phyloP scores from a whole-genome alignment of 192 early-diverging fungal genomes.

The Cetraspora pellucida region DNA sequence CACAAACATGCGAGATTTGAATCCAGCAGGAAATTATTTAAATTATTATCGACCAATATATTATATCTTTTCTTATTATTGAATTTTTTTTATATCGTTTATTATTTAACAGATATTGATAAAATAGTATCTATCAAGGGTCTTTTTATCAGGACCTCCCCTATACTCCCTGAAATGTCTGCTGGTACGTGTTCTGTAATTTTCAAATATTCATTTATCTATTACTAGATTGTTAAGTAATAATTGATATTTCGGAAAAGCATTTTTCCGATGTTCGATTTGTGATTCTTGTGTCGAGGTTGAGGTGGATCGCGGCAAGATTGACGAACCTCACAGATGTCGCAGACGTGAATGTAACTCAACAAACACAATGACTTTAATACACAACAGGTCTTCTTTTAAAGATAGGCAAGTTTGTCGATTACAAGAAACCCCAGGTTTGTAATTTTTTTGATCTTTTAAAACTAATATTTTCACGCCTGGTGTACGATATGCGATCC shows the following conservation, averaged over 20 bases:
- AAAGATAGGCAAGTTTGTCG: slow-evolving; percentile 91
- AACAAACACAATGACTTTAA: slow-evolving; percentile 80
- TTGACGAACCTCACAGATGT: slow-evolving; percentile 84
- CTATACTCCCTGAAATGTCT: slow-evolving; percentile 94
- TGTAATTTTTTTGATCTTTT: not conserved
- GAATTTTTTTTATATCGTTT: slow-evolving; percentile 6
- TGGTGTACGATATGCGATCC: too few relatives aligned
- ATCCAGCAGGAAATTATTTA: slow-evolving; percentile 68
- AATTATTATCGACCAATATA: not conserved
- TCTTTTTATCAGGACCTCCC: slow-evolving; percentile 86
- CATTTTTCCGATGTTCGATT: slow-evolving; percentile 89
- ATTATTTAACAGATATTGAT: slow-evolving; percentile 77
- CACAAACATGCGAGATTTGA: slow-evolving; percentile 93
- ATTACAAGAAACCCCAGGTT: slow-evolving; percentile 94
- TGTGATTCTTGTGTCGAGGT: slow-evolving; percentile 85
- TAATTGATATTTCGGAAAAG: slow-evolving; percentile 39
- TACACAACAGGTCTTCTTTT: slow-evolving; percentile 95
- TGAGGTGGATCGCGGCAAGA: slow-evolving; percentile 84
- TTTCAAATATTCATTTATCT: slow-evolving; percentile 4
- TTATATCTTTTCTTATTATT: not conserved
- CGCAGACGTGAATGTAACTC: slow-evolving; percentile 76
- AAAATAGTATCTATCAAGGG: slow-evolving; percentile 95
- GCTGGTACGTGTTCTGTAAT: slow-evolving; percentile 49
- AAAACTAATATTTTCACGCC: too few relatives aligned
- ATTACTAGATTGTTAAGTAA: not conserved